Evolutionary conservation across 371 early-diverging fungal genomes (phyloP), one percentile per base, ranked within the genome.

Genomic region (Fennellomyces sp.): DNA sequence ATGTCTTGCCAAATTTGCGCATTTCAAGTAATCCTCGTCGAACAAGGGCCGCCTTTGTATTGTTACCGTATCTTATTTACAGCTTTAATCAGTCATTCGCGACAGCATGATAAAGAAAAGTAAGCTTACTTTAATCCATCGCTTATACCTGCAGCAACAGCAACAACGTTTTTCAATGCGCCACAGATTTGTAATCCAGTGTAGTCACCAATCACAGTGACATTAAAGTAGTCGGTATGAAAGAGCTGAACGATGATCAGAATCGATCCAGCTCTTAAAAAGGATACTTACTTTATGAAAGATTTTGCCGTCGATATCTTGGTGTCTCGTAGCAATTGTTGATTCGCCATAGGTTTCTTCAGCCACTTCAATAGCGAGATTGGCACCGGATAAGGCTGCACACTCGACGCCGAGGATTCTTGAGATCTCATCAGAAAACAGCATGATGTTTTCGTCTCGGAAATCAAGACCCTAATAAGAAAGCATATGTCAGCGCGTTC

Each of bases 151-250:
- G 96, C 98, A 23, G 91, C 99, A 42, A 99, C 80, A 3, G 97
- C 97, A 11, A 99, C 88, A 11, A 99, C 88, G 82, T 99, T 99
- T 80, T 99, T 99, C 27, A 99, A 72, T 0, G 99, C 97, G 49
- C 99, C 99, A 76, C 96, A 98, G 12, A 99, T 78, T 74, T 99
- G 98, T 15, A 98, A 93, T 28, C 95, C 95, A 39, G 88, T 82
- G 17, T 91, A 89, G 71, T 98, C 98, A 39, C 83, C 78, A 47
- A 94, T 88, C 49, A 89, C 86, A 66, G 81, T 83, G 53, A 96
- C 88, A 41, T 81, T 84, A 78, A 97, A 97, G 72, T 94, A 89
- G 5, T 84, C 80, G 2, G 78, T 74, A 57, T 74, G 70, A 55
- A 74, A 72, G 1, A 78, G 38, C 45, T 58, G 38, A 15, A 7